Conservation (phyloP, 257 asterid species). For the Solanum appendiculatum region DNA sequence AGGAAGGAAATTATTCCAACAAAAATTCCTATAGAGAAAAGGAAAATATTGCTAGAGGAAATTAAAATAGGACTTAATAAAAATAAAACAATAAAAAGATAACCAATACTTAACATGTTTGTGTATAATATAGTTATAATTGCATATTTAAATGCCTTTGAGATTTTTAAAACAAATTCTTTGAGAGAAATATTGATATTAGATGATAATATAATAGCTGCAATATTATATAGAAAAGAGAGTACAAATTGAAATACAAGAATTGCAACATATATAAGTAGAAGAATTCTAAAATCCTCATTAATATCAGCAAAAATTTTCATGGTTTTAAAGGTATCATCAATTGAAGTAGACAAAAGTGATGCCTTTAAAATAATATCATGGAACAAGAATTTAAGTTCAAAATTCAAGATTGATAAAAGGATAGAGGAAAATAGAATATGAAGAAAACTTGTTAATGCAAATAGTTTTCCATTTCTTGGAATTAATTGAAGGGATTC, state of each 20-base stretch:
- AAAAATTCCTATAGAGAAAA: background rate
- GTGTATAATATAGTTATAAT: conserved; percentile 20
- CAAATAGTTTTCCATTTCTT: conserved; percentile 15
- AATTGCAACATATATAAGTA: background rate
- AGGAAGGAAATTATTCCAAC: background rate
- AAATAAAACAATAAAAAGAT: background rate
- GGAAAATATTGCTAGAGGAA: background rate
- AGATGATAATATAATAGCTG: conserved; percentile 3
- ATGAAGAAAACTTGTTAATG: conserved; percentile 7
- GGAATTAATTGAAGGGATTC: conserved; percentile 16
- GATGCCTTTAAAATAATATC: conserved; percentile 6
- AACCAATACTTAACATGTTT: conserved; percentile 8
- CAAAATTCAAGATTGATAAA: conserved; percentile 8
- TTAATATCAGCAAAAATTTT: background rate
- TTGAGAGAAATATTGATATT: conserved; percentile 1
- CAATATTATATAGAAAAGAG: background rate
- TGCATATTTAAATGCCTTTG: conserved; percentile 5
- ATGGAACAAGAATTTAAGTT: background rate
- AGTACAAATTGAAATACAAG: background rate
- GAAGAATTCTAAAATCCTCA: background rate
- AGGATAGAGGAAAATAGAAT: conserved; percentile 8
- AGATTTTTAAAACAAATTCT: background rate
- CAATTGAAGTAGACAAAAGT: background rate
- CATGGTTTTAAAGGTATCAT: background rate
- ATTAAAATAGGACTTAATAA: background rate